Evolutionary conservation across 176 grass and related monocot genomes (phyloP).

Genomic region (Bothriochloa decipiens): DNA sequence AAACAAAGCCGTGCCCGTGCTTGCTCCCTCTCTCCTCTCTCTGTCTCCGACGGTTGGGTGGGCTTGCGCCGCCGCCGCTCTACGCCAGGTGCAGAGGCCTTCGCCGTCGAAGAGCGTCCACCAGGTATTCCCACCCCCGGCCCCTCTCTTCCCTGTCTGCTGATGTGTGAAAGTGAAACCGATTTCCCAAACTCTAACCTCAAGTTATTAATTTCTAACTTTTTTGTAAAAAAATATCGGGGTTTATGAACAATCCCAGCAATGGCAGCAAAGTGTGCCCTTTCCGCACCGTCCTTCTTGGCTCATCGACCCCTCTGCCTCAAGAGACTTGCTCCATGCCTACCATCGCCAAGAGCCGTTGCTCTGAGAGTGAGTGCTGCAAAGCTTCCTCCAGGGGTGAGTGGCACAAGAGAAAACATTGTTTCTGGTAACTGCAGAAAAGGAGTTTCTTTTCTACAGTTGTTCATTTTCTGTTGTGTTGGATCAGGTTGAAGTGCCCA

Average conservation of each 20-base stretch:
- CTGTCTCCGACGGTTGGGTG: neutral
- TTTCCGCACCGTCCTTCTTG: neutral
- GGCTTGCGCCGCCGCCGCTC: neutral
- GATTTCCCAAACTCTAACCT: neutral
- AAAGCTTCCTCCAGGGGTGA: slow-evolving; percentile 75
- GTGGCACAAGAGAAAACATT: neutral
- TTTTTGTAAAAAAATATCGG: neutral
- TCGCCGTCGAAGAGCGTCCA: neutral
- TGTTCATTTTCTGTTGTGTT: neutral
- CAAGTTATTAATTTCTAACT: neutral
- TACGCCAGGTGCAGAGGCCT: neutral
- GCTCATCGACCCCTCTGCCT: neutral
- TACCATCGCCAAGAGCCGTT: slow-evolving; percentile 28
- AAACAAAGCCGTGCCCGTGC: neutral
- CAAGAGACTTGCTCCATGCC: neutral
- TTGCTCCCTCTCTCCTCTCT: neutral
- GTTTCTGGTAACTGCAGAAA: neutral
- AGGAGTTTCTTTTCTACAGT: no score
- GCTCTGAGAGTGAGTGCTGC: slow-evolving; percentile 52
- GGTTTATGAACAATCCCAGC: neutral
- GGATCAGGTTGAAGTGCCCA: slow-evolving; percentile 58
- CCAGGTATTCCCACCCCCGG: neutral
- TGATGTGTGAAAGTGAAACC: neutral
- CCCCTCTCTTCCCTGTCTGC: neutral
- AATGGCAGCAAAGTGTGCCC: slow-evolving; percentile 4